Percentiles rank a stretch among this genome's conserved stretches.
These are phyloP conservation scores for Cladophialophora chaetospira DNA, from an alignment of 2,329 filamentous ascomycete genomes.

Conservation along the genomic window DNA sequence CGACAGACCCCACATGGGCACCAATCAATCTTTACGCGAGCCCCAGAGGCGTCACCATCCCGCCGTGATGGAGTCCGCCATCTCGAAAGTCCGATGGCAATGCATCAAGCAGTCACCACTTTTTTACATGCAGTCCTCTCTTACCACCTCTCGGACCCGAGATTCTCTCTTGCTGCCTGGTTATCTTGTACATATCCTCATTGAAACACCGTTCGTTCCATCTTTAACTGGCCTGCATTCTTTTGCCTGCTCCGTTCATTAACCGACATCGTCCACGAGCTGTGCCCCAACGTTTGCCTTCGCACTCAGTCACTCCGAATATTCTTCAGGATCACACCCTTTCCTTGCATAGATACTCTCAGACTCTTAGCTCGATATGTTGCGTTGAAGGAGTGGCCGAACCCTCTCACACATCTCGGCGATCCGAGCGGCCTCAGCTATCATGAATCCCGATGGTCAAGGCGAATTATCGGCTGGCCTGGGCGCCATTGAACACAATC, in stretches of 20 bases:
- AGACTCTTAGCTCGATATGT: not conserved
- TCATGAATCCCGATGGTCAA: conserved; percentile 31
- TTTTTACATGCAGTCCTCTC: not conserved
- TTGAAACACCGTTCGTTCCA: not conserved
- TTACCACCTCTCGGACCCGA: conserved; percentile 13
- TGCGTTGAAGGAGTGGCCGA: not conserved
- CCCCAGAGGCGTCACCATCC: not conserved
- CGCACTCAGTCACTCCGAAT: too few species aligned
- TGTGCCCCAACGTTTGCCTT: too few species aligned
- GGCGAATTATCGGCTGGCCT: conserved; percentile 25
- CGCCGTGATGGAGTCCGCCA: not conserved
- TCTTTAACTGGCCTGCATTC: not conserved
- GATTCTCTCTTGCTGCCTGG: conserved; percentile 11
- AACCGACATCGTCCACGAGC: not conserved
- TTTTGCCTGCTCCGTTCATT: not conserved
- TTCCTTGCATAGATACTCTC: not conserved
- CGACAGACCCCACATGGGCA: not conserved
- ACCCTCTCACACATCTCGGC: not conserved
- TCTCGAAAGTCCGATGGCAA: not conserved
- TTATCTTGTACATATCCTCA: conserved; percentile 1
- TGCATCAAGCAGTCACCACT: not conserved
- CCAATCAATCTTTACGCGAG: not conserved
- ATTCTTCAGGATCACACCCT: not conserved
- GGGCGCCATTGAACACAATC: conserved; percentile 28
- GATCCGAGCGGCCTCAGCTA: not conserved